These are phyloP conservation scores for Larix sibirica DNA, from an alignment of 83 land plant species.

Conservation along the genomic window DNA sequence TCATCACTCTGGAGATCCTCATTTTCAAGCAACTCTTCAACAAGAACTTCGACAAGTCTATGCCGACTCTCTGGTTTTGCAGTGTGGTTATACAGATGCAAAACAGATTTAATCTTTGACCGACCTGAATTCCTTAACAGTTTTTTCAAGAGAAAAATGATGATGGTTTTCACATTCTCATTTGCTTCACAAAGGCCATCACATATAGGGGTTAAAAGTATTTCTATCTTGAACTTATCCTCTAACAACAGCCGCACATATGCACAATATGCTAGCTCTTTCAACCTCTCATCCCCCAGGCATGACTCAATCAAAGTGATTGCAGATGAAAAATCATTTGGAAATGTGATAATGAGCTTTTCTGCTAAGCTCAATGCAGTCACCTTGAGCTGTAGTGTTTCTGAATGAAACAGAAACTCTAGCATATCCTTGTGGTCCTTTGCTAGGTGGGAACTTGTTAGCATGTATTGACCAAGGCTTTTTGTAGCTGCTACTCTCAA, in stretches of 20 bases:
- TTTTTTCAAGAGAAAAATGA: constrained; percentile 19
- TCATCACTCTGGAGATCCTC: constrained; percentile 34
- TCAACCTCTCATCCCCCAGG: constrained; percentile 11
- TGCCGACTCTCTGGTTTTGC: constrained; percentile 6
- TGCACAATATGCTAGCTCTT: constrained; percentile 16
- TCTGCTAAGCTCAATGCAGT: constrained; percentile 19
- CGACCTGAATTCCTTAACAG: constrained; percentile 19
- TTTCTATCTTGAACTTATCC: constrained; percentile 22
- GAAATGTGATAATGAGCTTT: constrained; percentile 22
- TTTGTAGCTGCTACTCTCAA: constrained; percentile 19
- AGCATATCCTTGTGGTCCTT: constrained; percentile 18
- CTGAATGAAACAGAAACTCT: constrained; percentile 14
- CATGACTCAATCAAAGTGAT: constrained; percentile 5
- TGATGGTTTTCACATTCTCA: constrained; percentile 11
- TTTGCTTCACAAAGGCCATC: constrained; percentile 20
- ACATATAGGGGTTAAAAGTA: constrained; percentile 24
- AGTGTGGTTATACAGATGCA: constrained; percentile 20
- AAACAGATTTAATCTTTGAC: constrained; percentile 21
- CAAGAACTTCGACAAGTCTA: constrained; percentile 16
- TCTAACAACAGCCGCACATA: constrained; percentile 20
- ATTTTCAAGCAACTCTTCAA: constrained; percentile 17
- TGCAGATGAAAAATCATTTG: constrained; percentile 23
- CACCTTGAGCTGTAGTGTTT: not conserved
- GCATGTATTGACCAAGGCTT: constrained; percentile 24
- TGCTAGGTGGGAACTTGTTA: constrained; percentile 19